Percentiles rank a stretch among this genome's conserved stretches.
phyloP scores from a whole-genome alignment of 805 yeast species.

The Metschnikowia corniflorae region DNA sequence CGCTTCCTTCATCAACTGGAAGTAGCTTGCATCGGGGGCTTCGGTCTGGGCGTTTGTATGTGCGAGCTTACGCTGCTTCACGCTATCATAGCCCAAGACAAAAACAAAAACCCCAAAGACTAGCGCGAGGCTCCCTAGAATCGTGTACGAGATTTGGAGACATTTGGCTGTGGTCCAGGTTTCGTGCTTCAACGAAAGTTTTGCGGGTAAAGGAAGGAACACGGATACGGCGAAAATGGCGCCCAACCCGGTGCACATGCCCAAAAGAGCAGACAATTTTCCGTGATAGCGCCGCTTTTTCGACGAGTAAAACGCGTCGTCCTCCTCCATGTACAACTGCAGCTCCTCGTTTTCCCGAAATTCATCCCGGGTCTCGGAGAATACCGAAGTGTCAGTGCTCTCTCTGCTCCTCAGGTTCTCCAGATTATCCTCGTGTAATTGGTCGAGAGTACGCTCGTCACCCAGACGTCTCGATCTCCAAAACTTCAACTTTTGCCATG shows the following conservation, averaged over 20 bases:
- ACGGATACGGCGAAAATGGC: slow-evolving; percentile 60
- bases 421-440: slow-evolving; percentile 1
- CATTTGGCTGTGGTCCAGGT: slow-evolving; percentile 31
- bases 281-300: slow-evolving; percentile 33
- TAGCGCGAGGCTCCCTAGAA: slow-evolving; percentile 45
- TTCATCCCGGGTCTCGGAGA: too few relatives aligned
- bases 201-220: slow-evolving; percentile 55
- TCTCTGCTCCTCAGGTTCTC: neutral
- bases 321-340: slow-evolving; percentile 3
- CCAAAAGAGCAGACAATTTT: slow-evolving; percentile 56
- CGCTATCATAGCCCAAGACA: slow-evolving; percentile 43
- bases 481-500: slow-evolving; percentile 24
- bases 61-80: slow-evolving; percentile 29
- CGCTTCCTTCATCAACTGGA: slow-evolving; percentile 45
- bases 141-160: slow-evolving; percentile 45
- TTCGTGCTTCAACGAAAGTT: slow-evolving; percentile 40
- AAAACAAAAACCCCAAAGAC: slow-evolving; percentile 37
- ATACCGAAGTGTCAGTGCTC: too few relatives aligned
- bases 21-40: slow-evolving; percentile 24
- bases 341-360: slow-evolving; percentile 1
- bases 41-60: slow-evolving; percentile 17
- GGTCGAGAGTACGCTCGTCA: slow-evolving; percentile 2
- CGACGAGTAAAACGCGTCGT: neutral
- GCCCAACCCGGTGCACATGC: slow-evolving; percentile 61
- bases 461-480: slow-evolving; percentile 18